A percentile compares a stretch with the other conserved stretches of the same genome.
phyloP scores from a whole-genome alignment of 2,329 filamentous ascomycete genomes.

The Amphichorda felina region DNA sequence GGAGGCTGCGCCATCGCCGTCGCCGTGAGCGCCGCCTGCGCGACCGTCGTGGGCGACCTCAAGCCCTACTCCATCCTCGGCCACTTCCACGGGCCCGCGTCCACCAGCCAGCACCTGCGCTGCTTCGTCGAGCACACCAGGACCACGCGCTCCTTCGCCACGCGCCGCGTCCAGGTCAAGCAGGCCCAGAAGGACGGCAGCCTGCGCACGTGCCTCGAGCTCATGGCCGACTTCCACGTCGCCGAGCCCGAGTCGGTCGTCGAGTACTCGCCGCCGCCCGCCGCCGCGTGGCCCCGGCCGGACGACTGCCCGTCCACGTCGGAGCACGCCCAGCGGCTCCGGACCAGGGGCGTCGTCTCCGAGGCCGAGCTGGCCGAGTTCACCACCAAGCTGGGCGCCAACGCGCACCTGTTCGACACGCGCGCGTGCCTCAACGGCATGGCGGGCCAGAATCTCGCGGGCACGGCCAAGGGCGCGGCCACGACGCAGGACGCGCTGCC shows the following conservation, averaged over 20 bases:
- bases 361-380: slow-evolving; percentile 10
- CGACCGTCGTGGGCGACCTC: slow-evolving; percentile 21
- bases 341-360: slow-evolving; percentile 12
- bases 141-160: slow-evolving; percentile 34
- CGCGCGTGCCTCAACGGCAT: slow-evolving; percentile 25
- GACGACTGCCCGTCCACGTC: slow-evolving; percentile 11
- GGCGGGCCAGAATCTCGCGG: slow-evolving; percentile 28
- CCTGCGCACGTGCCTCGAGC: slow-evolving; percentile 25
- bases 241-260: slow-evolving; percentile 21
- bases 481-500: slow-evolving; percentile 19
- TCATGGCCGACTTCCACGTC: slow-evolving; percentile 33
- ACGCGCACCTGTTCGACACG: slow-evolving; percentile 19
- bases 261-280: slow-evolving; percentile 24
- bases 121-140: slow-evolving; percentile 23
- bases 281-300: slow-evolving; percentile 8
- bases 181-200: slow-evolving; percentile 24
- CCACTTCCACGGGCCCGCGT: slow-evolving; percentile 32
- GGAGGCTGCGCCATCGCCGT: slow-evolving; percentile 29
- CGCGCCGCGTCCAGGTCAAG: slow-evolving; percentile 29
- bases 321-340: slow-evolving; percentile 7
- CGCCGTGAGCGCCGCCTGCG: slow-evolving; percentile 27
- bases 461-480: slow-evolving; percentile 23
- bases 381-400: slow-evolving; percentile 14
- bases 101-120: slow-evolving; percentile 22
- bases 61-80: slow-evolving; percentile 32